phyloP scores from a whole-genome alignment of 495 filamentous ascomycete species.

The Penicillium samsonianum region DNA sequence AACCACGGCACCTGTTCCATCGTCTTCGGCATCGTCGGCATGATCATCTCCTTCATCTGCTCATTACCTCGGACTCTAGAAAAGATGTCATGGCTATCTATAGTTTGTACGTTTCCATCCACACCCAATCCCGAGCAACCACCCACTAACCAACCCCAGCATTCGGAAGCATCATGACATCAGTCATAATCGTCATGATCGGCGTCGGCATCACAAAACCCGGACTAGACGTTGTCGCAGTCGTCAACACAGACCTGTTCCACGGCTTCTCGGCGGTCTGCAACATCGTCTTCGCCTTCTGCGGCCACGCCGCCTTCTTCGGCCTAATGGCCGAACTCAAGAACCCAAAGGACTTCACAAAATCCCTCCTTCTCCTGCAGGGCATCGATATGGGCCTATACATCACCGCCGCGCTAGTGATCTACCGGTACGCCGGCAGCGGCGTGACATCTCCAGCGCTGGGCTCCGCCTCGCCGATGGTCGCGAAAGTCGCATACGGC shows the following conservation, averaged over 20 bases:
- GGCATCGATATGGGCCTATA: slow-evolving; percentile 68
- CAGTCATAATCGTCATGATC: slow-evolving; percentile 73
- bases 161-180: slow-evolving; percentile 65
- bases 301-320: slow-evolving; percentile 71
- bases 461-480: slow-evolving; percentile 59
- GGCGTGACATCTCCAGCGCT: slow-evolving; percentile 72
- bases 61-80: slow-evolving; percentile 68
- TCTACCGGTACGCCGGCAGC: slow-evolving; percentile 71
- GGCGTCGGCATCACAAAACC: slow-evolving; percentile 54
- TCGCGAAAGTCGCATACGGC: slow-evolving; percentile 74
- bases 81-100: slow-evolving; percentile 62
- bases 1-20: slow-evolving; percentile 68
- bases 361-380: slow-evolving; percentile 66
- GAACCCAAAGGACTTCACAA: slow-evolving; percentile 64
- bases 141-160: slow-evolving; percentile 44
- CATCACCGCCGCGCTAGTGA: slow-evolving; percentile 47
- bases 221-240: slow-evolving; percentile 29
- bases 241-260: slow-evolving; percentile 33
- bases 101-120: slow-evolving; percentile 50
- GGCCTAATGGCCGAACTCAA: slow-evolving; percentile 76
- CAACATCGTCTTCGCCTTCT: slow-evolving; percentile 53
- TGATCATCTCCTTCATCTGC: slow-evolving; percentile 62
- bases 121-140: neutral
- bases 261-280: slow-evolving; percentile 46
- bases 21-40: slow-evolving; percentile 66